These are phyloP conservation scores for Xanthoconium stramineum DNA, from an alignment of 768 basidiomycete genomes.

Conservation along the genomic window DNA sequence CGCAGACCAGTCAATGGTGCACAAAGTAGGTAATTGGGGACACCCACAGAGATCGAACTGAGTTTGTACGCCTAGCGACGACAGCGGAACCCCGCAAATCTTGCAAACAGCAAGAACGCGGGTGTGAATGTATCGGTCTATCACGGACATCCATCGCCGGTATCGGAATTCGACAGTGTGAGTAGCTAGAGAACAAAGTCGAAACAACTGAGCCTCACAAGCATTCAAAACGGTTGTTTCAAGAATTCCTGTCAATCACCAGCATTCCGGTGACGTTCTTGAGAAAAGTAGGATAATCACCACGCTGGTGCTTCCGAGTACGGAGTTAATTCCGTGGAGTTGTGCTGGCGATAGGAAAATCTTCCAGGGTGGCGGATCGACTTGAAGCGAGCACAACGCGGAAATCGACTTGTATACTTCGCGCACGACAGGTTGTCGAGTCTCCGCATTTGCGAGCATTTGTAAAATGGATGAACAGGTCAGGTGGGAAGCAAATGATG, in stretches of 20 bases:
- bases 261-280: background rate
- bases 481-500: too few relatives aligned
- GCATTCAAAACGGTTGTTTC: background rate
- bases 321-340: background rate
- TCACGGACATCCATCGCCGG: background rate
- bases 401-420: too few relatives aligned
- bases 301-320: background rate
- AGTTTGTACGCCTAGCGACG: too few relatives aligned
- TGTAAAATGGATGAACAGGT: too few relatives aligned
- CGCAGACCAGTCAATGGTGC: too few relatives aligned
- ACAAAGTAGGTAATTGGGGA: background rate
- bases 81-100: too few relatives aligned
- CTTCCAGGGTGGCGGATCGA: too few relatives aligned
- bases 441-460: too few relatives aligned
- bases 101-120: background rate
- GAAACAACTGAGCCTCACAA: background rate
- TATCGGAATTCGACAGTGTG: background rate
- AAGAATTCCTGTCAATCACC: background rate
- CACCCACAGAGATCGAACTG: background rate
- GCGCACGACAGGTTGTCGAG: too few relatives aligned
- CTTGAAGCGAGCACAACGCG: too few relatives aligned
- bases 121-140: background rate
- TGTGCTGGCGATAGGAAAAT: too few relatives aligned
- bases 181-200: background rate
- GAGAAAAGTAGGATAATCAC: background rate